phyloP scores from a whole-genome alignment of 805 yeast species.

The Metschnikowia borealis region DNA sequence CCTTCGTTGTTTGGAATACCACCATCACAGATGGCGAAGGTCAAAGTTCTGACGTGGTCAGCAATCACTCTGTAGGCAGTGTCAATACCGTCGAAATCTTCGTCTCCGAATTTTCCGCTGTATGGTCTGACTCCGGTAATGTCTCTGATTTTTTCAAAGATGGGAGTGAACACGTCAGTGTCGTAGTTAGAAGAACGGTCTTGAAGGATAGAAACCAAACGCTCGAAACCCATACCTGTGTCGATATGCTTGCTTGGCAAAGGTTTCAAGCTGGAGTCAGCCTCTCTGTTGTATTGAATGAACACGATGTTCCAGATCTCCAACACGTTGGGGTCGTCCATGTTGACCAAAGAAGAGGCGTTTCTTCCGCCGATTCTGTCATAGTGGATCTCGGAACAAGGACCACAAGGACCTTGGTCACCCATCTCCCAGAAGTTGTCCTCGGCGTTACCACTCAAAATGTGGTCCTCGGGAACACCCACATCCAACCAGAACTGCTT shows the following conservation, averaged over 20 bases:
- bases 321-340: slow-evolving; percentile 96
- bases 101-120: slow-evolving; percentile 88
- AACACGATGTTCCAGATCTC: slow-evolving; percentile 98
- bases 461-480: slow-evolving; percentile 90
- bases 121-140: slow-evolving; percentile 91
- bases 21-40: slow-evolving; percentile 96
- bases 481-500: slow-evolving; percentile 77
- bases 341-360: slow-evolving; percentile 84
- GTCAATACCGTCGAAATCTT: slow-evolving; percentile 91
- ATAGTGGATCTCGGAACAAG: slow-evolving; percentile 96
- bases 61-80: slow-evolving; percentile 98
- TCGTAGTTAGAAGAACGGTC: slow-evolving; percentile 91
- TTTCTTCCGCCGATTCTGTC: slow-evolving; percentile 98
- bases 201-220: slow-evolving; percentile 92
- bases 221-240: slow-evolving; percentile 98
- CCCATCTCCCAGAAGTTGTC: slow-evolving; percentile 99
- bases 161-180: slow-evolving; percentile 92
- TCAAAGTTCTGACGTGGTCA: slow-evolving; percentile 95
- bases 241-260: slow-evolving; percentile 95
- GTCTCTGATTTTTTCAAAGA: slow-evolving; percentile 82
- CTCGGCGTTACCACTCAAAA: slow-evolving; percentile 81
- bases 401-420: slow-evolving; percentile 99
- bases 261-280: slow-evolving; percentile 71
- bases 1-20: slow-evolving; percentile 99
- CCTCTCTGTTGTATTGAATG: slow-evolving; percentile 93